Percentiles rank a stretch among this genome's conserved stretches.
Conservation (phyloP, 176 grass and related monocot species). For the Chloris gayana region DNA sequence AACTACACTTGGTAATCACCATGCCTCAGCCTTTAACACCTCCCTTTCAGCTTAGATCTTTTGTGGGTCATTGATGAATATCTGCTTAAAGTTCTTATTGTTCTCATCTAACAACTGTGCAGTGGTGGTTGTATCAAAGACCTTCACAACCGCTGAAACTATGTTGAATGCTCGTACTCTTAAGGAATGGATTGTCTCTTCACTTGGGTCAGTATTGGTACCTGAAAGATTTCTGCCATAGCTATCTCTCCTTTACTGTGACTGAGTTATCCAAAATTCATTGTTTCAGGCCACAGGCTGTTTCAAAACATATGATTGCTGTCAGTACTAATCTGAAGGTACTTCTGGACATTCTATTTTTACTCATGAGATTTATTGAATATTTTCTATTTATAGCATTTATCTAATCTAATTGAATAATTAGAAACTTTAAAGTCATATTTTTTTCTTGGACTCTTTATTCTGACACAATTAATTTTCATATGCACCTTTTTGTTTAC, state of each 20-base stretch:
- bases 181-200: conserved; percentile 90
- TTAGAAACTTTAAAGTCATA: not conserved
- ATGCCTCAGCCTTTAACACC: not conserved
- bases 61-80: conserved; percentile 27
- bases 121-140: conserved; percentile 99
- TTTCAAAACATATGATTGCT: conserved; percentile 98
- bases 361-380: not conserved
- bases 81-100: conserved; percentile 13
- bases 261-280: conserved; percentile 27
- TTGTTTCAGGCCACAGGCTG: conserved; percentile 72
- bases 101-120: conserved; percentile 15
- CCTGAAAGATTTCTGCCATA: conserved; percentile 14
- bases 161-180: conserved; percentile 99
- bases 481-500: conserved; percentile 34
- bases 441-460: not conserved
- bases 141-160: conserved; percentile 98
- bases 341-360: conserved; percentile 25
- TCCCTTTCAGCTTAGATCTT: not conserved
- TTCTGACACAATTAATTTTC: conserved; percentile 28
- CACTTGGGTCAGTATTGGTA: conserved; percentile 75
- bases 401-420: not conserved
- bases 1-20: conserved; percentile 86
- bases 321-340: conserved; percentile 97
- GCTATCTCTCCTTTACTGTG: not conserved
- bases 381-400: not conserved